These are phyloP conservation scores for Musa schizocarpa DNA, from an alignment of 176 grass and related monocot genomes.

Conservation along the genomic window DNA sequence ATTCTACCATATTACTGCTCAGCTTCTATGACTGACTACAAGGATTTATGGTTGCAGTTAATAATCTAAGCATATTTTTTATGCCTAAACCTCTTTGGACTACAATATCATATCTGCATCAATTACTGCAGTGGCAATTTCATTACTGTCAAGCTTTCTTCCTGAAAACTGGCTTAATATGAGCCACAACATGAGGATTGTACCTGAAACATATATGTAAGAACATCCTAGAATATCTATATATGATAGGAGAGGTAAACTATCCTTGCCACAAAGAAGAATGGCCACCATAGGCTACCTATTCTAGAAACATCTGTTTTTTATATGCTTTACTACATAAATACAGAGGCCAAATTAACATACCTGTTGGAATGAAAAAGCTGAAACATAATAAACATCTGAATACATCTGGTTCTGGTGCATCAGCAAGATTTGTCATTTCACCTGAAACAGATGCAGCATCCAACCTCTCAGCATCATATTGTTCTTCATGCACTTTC, in stretches of 20 bases:
- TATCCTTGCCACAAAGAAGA: neutral
- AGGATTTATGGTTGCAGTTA: no score
- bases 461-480: conserved; percentile 2
- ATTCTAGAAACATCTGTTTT: neutral
- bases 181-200: neutral
- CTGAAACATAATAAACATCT: conserved; percentile 90
- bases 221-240: neutral
- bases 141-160: no score
- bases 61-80: no score
- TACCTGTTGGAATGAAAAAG: conserved; percentile 50
- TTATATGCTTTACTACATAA: neutral
- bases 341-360: neutral
- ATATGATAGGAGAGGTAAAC: neutral
- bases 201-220: neutral
- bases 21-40: no score
- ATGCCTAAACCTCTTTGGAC: no score
- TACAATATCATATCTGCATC: no score
- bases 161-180: neutral
- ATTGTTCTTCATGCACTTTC: neutral
- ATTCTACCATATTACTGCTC: no score
- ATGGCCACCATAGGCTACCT: neutral
- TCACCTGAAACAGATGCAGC: neutral
- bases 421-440: conserved; percentile 12
- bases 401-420: conserved; percentile 34
- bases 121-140: no score